These are phyloP conservation scores for Beauveria bassiana DNA, from an alignment of 2,329 filamentous ascomycete species.

Conservation along the genomic window DNA sequence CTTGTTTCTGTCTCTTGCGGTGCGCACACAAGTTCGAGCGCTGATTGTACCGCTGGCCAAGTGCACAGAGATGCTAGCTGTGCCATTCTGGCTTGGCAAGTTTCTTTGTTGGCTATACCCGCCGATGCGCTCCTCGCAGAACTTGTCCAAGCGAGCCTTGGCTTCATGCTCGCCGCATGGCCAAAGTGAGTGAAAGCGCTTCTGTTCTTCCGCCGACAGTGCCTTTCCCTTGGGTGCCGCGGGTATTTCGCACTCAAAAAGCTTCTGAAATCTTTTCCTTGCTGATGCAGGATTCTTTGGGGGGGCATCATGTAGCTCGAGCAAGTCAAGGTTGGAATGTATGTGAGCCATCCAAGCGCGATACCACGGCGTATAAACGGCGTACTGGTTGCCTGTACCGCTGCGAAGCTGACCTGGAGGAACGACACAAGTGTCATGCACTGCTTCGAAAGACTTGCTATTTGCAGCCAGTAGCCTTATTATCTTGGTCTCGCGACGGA, in stretches of 20 bases:
- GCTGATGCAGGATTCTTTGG: conserved; percentile 25
- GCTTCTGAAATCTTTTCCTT: conserved; percentile 36
- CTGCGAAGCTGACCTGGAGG: conserved; percentile 60
- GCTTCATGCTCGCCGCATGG: conserved; percentile 73
- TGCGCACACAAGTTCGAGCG: conserved; percentile 56
- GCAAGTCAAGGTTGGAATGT: conserved; percentile 58
- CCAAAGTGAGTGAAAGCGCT: conserved; percentile 53
- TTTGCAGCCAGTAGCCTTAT: conserved; percentile 52
- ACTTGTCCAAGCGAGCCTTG: conserved; percentile 52
- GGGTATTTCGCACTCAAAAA: conserved; percentile 58
- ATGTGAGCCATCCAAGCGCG: conserved; percentile 67
- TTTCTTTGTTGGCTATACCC: conserved; percentile 60
- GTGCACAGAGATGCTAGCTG: conserved; percentile 65
- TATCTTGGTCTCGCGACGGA: conserved; percentile 66
- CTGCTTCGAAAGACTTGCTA: conserved; percentile 60
- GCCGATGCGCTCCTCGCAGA: conserved; percentile 55
- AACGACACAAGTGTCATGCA: conserved; percentile 79
- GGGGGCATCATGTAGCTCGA: conserved; percentile 51
- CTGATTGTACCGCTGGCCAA: conserved; percentile 62
- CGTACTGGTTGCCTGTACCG: conserved; percentile 68
- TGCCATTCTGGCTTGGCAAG: conserved; percentile 52
- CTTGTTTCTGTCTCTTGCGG: conserved; percentile 55
- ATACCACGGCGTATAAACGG: conserved; percentile 81
- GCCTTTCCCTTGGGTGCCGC: conserved; percentile 54
- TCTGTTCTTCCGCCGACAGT: conserved; percentile 50